A percentile compares a stretch with the other conserved stretches of the same genome.
Evolutionary conservation across 306 rosid species (phyloP).

Genomic region (Alnus rubra): DNA sequence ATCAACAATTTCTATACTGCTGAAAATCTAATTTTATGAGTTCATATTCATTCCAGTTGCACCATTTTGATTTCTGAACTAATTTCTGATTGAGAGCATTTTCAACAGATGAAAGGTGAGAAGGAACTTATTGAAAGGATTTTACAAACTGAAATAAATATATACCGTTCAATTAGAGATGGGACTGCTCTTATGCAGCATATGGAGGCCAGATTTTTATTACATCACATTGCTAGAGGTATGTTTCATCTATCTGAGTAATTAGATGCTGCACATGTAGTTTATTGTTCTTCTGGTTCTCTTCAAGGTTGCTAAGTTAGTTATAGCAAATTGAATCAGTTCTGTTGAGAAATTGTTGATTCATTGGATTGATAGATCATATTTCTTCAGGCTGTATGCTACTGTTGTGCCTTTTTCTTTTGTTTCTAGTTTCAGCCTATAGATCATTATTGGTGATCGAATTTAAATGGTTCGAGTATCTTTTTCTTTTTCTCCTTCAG

Average conservation of each 20-base stretch:
- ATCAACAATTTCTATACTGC: slow-evolving; percentile 1
- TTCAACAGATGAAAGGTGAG: slow-evolving; percentile 89
- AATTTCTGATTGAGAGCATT: slow-evolving; percentile 8
- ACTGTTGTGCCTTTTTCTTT: not conserved
- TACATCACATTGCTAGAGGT: slow-evolving; percentile 90
- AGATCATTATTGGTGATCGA: not conserved
- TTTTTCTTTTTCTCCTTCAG: slow-evolving; percentile 37
- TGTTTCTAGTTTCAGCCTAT: slow-evolving; percentile 9
- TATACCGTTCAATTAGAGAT: slow-evolving; percentile 91
- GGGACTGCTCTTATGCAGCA: slow-evolving; percentile 96
- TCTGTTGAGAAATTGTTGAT: slow-evolving; percentile 11
- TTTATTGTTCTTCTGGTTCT: not conserved
- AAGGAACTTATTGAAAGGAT: slow-evolving; percentile 82
- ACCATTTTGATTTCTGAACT: slow-evolving; percentile 2
- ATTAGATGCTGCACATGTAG: slow-evolving; percentile 10
- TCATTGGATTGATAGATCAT: slow-evolving; percentile 9
- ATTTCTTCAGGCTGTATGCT: not conserved
- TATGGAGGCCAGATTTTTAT: slow-evolving; percentile 98
- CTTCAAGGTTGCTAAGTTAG: not conserved
- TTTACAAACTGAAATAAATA: slow-evolving; percentile 86
- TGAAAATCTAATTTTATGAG: not conserved
- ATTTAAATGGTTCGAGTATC: slow-evolving; percentile 13
- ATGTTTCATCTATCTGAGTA: slow-evolving; percentile 9
- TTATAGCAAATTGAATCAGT: not conserved
- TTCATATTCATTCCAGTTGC: slow-evolving; percentile 8